Evolutionary conservation across 1,284 basidiomycete species (phyloP), one percentile per base, ranked within the genome.

Genomic region (Leccinum ambiguum): DNA sequence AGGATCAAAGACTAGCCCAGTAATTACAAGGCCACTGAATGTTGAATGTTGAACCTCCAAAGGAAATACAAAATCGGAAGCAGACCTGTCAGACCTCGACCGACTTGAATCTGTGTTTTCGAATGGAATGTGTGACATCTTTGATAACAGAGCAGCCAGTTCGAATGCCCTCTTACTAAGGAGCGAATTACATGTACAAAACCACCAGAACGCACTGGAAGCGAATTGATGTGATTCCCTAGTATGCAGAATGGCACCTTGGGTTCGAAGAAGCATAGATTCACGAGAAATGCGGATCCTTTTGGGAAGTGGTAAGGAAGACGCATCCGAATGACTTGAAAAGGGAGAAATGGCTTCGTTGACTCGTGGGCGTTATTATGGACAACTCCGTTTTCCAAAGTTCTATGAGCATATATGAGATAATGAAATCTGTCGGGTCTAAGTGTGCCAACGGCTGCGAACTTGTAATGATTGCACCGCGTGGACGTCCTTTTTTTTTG

Each of bases 371-470:
- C 18, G 18, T 50, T 18, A 48, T 48, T 48, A 18, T 48, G 45
- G 6, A 7, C 18, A 50, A 6, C 18, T 18, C 48, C 10, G 48
- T 50, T 43, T 43, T 43, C 41, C 41, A 43, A 41, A 16, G 23
- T 56, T 26, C 23, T 16, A 26, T 56, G 13, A 39, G 57, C 45
- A 39, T 59, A 56, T n/a, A n/a, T 48, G 63, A 50, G 43, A 57
- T 43, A 62, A 74, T 73, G 62, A 74, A 73, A 64, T 61, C 62
- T 66, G 65, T 54, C 69, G 70, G 65, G 66, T 57, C 65, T 26
- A 57, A 64, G 68, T 66, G 54, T 74, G 67, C 65, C 68, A 59
- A 57, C 65, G 62, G 71, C 58, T 67, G 69, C 61, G 59, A 69
- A 64, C 62, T 66, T 73, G 60, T 61, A 63, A 58, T 36, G 7